Base-by-base conservation (phyloP, 2,329 filamentous ascomycete genomes). In the Penicillium sp. region DNA sequence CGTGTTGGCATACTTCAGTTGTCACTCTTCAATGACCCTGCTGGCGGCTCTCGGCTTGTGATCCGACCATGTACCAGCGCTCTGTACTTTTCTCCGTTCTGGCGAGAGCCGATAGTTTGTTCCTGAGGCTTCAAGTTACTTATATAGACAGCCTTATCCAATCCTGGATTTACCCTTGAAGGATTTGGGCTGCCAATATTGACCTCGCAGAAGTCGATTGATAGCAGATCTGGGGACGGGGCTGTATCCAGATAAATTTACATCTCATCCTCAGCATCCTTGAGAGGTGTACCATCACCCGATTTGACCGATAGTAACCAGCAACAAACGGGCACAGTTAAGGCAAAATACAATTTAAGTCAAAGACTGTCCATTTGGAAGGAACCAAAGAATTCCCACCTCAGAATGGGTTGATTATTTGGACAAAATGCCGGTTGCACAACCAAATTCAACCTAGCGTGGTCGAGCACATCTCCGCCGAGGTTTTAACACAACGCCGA, bases 21-120 rank as follows among this genome's bases (percentile, higher is more conserved):
- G 45, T 48, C 43, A 13, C 13, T 7, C 13, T 3, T 37, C 35
- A 37, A 11, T 37, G 35, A 37, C n/a, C 6, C 19, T 4, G 51
- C 57, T 55, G 48, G 55, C 38, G n/a, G 11, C 35, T 46, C 16
- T 57, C 49, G 56, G 56, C 59, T 55, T 46, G 54, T 59, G 57
- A 59, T 43, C 25, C 10, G 40, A 52, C 40, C 14, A 35, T 37
- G 48, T 22, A 51, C 13, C 48, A 19, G 28, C 6, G n/a, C 33
- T 8, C 28, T 13, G 48, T 26, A 35, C 22, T 25, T 4, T 37
- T 13, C 13, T 37, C 35, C 35, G 14, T 51, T 22, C 38, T n/a
- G 13, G 14, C 6, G 46, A 51, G 16, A 2, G 46, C 28, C n/a
- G 16, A 16, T 51, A 25, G 48, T 22, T 48, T n/a, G 2, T 13